Percentiles rank a stretch among this genome's conserved stretches.
Conservation (phyloP, 2,329 filamentous ascomycete species). For the Colletotrichum siamense region DNA sequence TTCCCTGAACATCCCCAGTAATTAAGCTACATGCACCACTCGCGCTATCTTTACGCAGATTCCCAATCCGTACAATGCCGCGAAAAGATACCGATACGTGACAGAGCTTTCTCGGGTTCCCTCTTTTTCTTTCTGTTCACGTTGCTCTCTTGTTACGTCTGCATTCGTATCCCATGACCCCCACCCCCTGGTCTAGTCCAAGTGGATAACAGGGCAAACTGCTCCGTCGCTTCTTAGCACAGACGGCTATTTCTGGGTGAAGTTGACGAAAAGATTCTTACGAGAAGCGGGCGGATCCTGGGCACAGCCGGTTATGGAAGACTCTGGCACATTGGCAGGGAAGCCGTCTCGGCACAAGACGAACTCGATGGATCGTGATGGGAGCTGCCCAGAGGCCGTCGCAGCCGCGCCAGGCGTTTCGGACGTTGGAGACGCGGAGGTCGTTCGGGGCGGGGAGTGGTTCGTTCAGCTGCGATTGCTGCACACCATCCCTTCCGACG, state of each 20-base stretch:
- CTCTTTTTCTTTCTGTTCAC: not conserved
- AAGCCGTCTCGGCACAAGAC: not conserved
- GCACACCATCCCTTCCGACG: not conserved
- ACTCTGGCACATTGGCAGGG: not conserved
- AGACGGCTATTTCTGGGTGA: conserved; percentile 8
- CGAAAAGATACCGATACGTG: not conserved
- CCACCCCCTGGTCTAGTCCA: not conserved
- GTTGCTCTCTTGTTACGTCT: not conserved
- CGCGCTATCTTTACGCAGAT: not conserved
- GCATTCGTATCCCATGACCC: not conserved
- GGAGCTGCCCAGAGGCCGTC: not conserved
- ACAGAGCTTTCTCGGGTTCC: not conserved
- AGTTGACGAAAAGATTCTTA: not conserved
- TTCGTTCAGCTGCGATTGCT: not conserved
- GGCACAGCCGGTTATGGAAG: not conserved
- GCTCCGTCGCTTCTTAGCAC: not conserved
- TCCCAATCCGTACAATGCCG: not conserved
- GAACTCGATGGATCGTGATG: not conserved
- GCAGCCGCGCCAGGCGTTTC: not conserved
- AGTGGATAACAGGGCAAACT: not conserved
- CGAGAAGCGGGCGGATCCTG: not conserved
- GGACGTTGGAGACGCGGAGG: not conserved
- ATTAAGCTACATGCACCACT: not conserved
- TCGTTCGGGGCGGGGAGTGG: not conserved
- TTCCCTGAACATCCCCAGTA: not conserved